phyloP scores from a whole-genome alignment of 495 filamentous ascomycete genomes.

The Trichoderma erinaceum region DNA sequence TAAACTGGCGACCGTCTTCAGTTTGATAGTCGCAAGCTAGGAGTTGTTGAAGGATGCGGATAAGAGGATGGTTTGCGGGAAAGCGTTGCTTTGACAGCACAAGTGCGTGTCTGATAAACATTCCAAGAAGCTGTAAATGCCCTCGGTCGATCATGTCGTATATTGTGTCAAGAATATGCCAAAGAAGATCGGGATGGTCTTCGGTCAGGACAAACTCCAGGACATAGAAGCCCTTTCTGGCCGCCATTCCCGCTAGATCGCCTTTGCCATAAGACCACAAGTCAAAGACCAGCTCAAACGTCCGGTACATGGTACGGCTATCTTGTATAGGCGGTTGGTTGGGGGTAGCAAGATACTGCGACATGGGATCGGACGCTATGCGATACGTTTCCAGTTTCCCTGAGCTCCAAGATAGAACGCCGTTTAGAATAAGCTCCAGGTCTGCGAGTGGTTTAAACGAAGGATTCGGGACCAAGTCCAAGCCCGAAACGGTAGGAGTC shows the following conservation, averaged over 20 bases:
- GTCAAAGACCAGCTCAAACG: conserved; percentile 16
- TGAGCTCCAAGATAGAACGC: conserved; percentile 10
- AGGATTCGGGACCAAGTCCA: conserved; percentile 2
- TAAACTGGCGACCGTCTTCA: conserved; percentile 9
- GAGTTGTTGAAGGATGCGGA: conserved; percentile 15
- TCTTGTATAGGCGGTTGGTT: conserved; percentile 15
- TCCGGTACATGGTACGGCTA: conserved; percentile 16
- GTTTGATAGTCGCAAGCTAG: conserved; percentile 6
- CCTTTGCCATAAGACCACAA: conserved; percentile 11
- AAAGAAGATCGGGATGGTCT: conserved; percentile 14
- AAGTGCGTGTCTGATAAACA: conserved; percentile 14
- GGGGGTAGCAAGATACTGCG: conserved; percentile 9
- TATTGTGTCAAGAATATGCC: conserved; percentile 17
- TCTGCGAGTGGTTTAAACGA: conserved; percentile 1
- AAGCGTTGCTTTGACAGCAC: conserved; percentile 8
- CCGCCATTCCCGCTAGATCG: conserved; percentile 13
- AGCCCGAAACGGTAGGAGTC: background rate
- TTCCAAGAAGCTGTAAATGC: conserved; percentile 13
- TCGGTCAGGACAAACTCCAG: conserved; percentile 13
- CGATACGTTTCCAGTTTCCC: conserved; percentile 13
- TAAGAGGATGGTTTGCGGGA: conserved; percentile 2
- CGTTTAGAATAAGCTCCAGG: conserved; percentile 11
- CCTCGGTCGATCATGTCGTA: conserved; percentile 15
- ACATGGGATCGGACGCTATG: conserved; percentile 15
- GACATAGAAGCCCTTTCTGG: conserved; percentile 14